These are phyloP conservation scores for Cladosporium sp. DNA, from an alignment of 2,329 filamentous ascomycete species.

Conservation along the genomic window DNA sequence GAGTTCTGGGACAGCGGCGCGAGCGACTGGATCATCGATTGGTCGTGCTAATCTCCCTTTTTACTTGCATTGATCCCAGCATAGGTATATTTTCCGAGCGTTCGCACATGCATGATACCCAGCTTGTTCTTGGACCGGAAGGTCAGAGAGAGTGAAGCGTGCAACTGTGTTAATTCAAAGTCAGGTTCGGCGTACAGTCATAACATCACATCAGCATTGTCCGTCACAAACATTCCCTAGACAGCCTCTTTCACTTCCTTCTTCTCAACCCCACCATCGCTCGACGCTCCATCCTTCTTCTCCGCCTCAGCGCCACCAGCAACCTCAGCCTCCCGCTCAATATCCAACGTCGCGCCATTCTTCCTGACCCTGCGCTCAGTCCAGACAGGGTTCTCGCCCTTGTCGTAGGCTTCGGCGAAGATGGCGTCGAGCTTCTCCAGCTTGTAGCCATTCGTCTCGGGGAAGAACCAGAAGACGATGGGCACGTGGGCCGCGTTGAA, in stretches of 20 bases:
- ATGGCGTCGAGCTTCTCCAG: slow-evolving; percentile 24
- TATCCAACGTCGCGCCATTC: slow-evolving; percentile 16
- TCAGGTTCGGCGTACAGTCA: too few relatives aligned
- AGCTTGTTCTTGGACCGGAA: too few relatives aligned
- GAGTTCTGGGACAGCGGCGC: slow-evolving; percentile 85
- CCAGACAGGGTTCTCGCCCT: slow-evolving; percentile 25
- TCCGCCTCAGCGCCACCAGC: slow-evolving; percentile 2
- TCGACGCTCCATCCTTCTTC: background rate
- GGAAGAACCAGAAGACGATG: slow-evolving; percentile 17
- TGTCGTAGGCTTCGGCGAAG: slow-evolving; percentile 23
- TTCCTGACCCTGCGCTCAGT: slow-evolving; percentile 21
- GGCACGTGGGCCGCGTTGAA: slow-evolving; percentile 16
- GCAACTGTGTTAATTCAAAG: too few relatives aligned
- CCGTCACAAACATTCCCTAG: too few relatives aligned
- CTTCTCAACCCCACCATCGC: background rate
- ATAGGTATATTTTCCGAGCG: too few relatives aligned
- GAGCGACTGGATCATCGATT: slow-evolving; percentile 61
- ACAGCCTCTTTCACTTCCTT: background rate
- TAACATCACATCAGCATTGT: too few relatives aligned
- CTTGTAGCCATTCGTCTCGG: slow-evolving; percentile 21
- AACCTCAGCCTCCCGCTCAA: slow-evolving; percentile 13
- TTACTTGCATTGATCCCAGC: too few relatives aligned
- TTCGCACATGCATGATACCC: too few relatives aligned
- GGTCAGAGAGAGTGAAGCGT: too few relatives aligned
- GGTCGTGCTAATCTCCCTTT: slow-evolving; percentile 14